Evolutionary conservation across 2,329 filamentous ascomycete genomes (phyloP), one percentile per base, ranked within the genome.

Genomic region (Stachybotrys chlorohalonatus): DNA sequence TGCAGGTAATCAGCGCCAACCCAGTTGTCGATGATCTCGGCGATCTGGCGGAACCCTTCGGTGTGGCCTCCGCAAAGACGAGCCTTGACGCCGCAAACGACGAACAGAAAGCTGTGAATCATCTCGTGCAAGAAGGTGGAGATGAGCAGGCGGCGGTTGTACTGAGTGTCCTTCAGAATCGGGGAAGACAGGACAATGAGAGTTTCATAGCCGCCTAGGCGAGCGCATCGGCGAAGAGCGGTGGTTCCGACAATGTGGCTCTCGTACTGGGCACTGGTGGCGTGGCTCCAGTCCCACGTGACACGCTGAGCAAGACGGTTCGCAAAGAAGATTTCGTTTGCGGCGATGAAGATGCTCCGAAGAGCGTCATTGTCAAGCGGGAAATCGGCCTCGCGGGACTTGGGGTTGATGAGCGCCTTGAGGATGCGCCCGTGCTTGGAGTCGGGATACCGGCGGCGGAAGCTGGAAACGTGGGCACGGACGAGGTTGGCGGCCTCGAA

Each of bases 121-220:
- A 86, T 76, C 67, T 87, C 84, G 63, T 86, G 84, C 50, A 87
- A 63, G 58, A 87, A 85, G 0, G 83, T 84, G 7, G 80, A 82
- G 51, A 86, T 83, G 54, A 86, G 74, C 15, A 86, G 72, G 7
- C 81, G 74, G 6, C 83, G 71, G 63, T 82, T 83, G 65, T 83
- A 86, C 51, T 71, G 74, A 13, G 68, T 73, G 58, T 80, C 74
- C 46, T 71, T 72, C n/a, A 86, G 73, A 13, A 86, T 82, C 0
- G 81, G 78, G 2, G 75, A 74, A 5, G 82, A 85, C 11, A 86
- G 70, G 5, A 84, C 77, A 52, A 87, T 83, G 31, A 84, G 71
- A 1, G 83, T 85, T 66, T 86, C 83, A 62, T 78, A 84, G 11
- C 82, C 82, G 30, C 75, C 73, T 2, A 69, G 63, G 32, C 66